Evolutionary conservation across 768 basidiomycete species (phyloP).

Genomic region (Auricularia sp.): DNA sequence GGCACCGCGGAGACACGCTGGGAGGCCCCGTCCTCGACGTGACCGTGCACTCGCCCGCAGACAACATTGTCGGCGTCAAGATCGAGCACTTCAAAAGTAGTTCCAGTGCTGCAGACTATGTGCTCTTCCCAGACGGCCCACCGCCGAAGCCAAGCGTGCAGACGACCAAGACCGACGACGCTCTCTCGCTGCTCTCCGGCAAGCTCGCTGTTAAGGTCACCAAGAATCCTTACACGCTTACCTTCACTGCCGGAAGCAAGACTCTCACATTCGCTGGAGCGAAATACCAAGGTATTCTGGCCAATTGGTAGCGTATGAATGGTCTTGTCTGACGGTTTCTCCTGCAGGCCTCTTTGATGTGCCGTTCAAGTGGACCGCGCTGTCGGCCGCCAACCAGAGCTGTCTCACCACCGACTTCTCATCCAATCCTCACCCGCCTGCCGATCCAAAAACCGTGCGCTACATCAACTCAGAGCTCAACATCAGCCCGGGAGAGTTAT

Average conservation of each 20-base stretch:
- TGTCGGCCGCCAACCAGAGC: conserved; percentile 22
- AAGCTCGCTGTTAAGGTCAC: conserved; percentile 46
- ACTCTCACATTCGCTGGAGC: conserved; percentile 12
- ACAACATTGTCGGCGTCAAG: conserved; percentile 22
- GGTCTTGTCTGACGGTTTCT: conserved; percentile 16
- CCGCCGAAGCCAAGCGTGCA: conserved; percentile 36
- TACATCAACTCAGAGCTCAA: conserved; percentile 25
- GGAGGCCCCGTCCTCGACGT: conserved; percentile 23
- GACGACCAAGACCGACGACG: conserved; percentile 22
- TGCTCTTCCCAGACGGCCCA: conserved; percentile 51
- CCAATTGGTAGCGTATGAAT: conserved; percentile 10
- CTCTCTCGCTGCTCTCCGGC: conserved; percentile 33
- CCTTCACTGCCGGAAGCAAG: conserved; percentile 22
- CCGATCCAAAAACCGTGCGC: conserved; percentile 25
- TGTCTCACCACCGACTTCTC: conserved; percentile 47
- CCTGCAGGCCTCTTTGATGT: conserved; percentile 16
- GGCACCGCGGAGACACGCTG: conserved; percentile 22
- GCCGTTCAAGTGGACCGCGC: conserved; percentile 19
- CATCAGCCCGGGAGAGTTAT: conserved; percentile 23
- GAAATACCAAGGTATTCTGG: conserved; percentile 8
- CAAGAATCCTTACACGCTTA: conserved; percentile 50
- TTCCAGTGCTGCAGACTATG: conserved; percentile 31
- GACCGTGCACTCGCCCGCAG: conserved; percentile 18
- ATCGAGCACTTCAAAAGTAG: conserved; percentile 14
- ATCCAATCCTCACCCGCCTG: conserved; percentile 44